Evolutionary conservation across 345 rosid genomes (phyloP), one percentile per base, ranked within the genome.

Genomic region (Raphanus sativus): DNA sequence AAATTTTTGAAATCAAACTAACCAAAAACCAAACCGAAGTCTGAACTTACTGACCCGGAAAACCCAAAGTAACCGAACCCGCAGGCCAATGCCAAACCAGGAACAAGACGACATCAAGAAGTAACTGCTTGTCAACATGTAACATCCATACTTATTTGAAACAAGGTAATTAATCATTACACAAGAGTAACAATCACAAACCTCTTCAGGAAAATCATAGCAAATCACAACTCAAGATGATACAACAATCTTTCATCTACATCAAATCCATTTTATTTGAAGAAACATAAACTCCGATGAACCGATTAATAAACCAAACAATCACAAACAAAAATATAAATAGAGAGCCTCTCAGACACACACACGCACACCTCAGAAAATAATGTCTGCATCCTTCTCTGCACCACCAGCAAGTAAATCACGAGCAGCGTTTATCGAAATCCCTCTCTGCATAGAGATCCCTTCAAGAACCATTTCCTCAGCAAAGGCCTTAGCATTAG

Each of bases 331-430:
- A 34, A 36, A 68, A 70, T 67, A 74, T 16, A 64, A 29, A 8
- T 11, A 72, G 60, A 76, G 70, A 75, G 66, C 52, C 48, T 11
- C 48, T 3, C 12, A 2, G 11, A 6, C 42, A 4, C 36, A 32
- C 34, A 33, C 36, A 33, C 40, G 1, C 40, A 38, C 68, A 24
- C 71, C 82, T 88, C 81, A 94, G 87, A 90, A 94, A 68, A 91
- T 89, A 60, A 91, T 88, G 73, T 94, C 98, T 75, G 87, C 83
- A 62, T 91, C 98, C 84, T 84, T 91, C 83, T 62, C 92, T 48
- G 42, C 81, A 11, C 85, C 88, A 9, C 81, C 87, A 71, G 82
- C 83, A 48, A 94, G 83, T 69, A 90, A 42, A 72, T 86, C 84
- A 56, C 85, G 89, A 54, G 93, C 91, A 29, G 93, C 80, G 26